Base-by-base conservation (phyloP, 768 basidiomycete genomes). In the Podaxis sp. region DNA sequence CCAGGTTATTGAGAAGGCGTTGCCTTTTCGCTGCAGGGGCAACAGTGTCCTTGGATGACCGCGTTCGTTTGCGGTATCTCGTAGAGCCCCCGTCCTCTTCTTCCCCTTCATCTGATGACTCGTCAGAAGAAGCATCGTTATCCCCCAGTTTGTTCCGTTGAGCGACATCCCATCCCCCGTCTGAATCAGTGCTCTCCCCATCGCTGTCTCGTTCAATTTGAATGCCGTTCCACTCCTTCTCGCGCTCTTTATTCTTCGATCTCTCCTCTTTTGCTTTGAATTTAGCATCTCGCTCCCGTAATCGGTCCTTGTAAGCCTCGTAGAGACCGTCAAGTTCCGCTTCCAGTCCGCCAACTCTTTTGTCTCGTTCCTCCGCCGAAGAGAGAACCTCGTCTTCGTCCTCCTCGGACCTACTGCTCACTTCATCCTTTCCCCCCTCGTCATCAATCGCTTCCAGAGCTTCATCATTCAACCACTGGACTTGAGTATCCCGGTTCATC, bases 321-420 rank as follows among this genome's bases (percentile, higher is more conserved):
- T 99, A 98, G 67, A 98, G 75, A 4, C 83, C 86, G 69, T 98
- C 95, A 62, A 99, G 77, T 68, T 94, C 91, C n/a, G 78, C 86
- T 73, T 98, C 97, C 15, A 98, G 82, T 3, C 68, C 79, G 1
- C 72, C 75, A 13, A 89, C 74, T 70, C 84, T 87, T 66, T 72
- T 75, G 65, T 91, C 87, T 51, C 78, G 75, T 71, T 93, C 94
- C 65, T 92, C 91, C 17, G 90, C 90, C 13, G 79, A 79, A 66
- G 85, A 87, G 51, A 85, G 71, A 0, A 74, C 73, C 57, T 83
- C 64, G 55, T 70, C 67, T 17, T 66, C 71, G 25, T 70, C 75
- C n/a, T 55, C 58, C 11, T 41, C 43, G 5, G 36, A 13, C 2
- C 7, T 29, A 36, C 29, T 43, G 12, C 29, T 22, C 24, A 7